Percentiles rank a stretch among this genome's conserved stretches.
These are phyloP conservation scores for Paracoccidioides brasiliensis DNA, from an alignment of 2,329 filamentous ascomycete species.

Conservation along the genomic window DNA sequence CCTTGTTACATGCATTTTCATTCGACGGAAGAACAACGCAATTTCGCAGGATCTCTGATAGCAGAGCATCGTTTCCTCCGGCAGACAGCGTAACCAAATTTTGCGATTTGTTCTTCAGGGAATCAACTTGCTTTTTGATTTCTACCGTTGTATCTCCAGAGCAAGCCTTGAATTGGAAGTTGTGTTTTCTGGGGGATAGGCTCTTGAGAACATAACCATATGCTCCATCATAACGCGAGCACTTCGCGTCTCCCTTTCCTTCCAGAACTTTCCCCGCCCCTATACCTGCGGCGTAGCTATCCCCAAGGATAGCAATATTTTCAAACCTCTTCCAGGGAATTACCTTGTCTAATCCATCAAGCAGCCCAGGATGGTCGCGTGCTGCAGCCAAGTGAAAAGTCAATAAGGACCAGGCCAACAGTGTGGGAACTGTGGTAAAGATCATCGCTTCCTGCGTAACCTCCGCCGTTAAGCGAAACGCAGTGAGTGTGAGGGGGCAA, in stretches of 20 bases:
- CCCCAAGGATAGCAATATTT: slow-evolving; percentile 25
- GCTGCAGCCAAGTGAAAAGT: not conserved
- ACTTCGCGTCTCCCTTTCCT: slow-evolving; percentile 12
- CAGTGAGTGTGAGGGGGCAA: no score
- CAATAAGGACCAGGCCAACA: no score
- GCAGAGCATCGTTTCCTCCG: slow-evolving; percentile 28
- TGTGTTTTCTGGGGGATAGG: slow-evolving; percentile 10
- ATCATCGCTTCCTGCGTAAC: no score
- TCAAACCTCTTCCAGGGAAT: slow-evolving; percentile 17
- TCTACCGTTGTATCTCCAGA: slow-evolving; percentile 16
- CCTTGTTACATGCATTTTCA: slow-evolving; percentile 8
- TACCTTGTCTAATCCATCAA: not conserved
- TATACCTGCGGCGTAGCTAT: slow-evolving; percentile 29
- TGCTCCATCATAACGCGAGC: slow-evolving; percentile 20
- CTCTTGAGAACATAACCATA: slow-evolving; percentile 19
- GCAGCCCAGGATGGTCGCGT: not conserved
- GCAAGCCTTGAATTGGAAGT: slow-evolving; percentile 21
- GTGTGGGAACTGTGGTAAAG: no score
- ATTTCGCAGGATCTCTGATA: slow-evolving; percentile 17
- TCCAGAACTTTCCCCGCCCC: slow-evolving; percentile 15
- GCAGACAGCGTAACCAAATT: slow-evolving; percentile 27
- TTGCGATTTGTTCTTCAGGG: slow-evolving; percentile 14
- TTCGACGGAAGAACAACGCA: slow-evolving; percentile 14
- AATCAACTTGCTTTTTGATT: slow-evolving; percentile 19
- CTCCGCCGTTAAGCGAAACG: no score